Base-by-base conservation (phyloP, 2,329 filamentous ascomycete genomes). In the Trichoderma breve region DNA sequence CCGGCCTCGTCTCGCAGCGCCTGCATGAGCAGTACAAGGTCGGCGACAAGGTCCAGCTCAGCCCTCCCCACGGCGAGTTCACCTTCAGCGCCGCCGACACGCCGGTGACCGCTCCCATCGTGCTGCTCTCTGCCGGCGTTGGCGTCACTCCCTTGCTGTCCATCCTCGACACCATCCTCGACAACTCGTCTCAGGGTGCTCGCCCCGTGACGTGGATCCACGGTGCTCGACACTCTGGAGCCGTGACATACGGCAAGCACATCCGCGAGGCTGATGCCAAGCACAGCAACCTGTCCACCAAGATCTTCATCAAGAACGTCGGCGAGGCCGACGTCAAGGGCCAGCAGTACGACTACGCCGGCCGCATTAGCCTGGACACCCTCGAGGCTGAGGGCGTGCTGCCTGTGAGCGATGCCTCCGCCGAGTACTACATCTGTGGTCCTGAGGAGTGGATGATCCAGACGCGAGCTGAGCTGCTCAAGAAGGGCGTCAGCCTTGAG, bases 351-450 rank as follows among this genome's bases (percentile, higher is more conserved):
- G 81, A 91, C 71, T 84, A 88, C 75, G 81, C 82, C 9, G 88
- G 91, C 4, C 84, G 88, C 8, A 81, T 93, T 18, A 84, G 89
- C 71, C 79, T 94, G n/a, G 80, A 82, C 36, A 85, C 83, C 70
- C 78, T 93, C 47, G 85, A 88, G 74, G 78, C 81, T 28, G 82
- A 87, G 9, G 77, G 81, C 0, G 83, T 88, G 60, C 81, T 95
- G n/a, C 88, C 86, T 74, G 78, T 90, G 1, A 81, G 84, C 24
- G 83, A 91, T 75, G 64, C 80, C 1, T 81, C 81, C 57, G 85
- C 92, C 0, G 84, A 90, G 76, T 95, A 94, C 79, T 94, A 88
- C 76, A 82, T 93, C 68, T 95, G 93, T 77, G 93, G 92, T 0
- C 92, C 92, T 0, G 84, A 86, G 73, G 78, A 79, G 8, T 95